These are phyloP conservation scores for Lodderomyces margitis DNA, from an alignment of 1,139 yeast genomes.

Conservation along the genomic window DNA sequence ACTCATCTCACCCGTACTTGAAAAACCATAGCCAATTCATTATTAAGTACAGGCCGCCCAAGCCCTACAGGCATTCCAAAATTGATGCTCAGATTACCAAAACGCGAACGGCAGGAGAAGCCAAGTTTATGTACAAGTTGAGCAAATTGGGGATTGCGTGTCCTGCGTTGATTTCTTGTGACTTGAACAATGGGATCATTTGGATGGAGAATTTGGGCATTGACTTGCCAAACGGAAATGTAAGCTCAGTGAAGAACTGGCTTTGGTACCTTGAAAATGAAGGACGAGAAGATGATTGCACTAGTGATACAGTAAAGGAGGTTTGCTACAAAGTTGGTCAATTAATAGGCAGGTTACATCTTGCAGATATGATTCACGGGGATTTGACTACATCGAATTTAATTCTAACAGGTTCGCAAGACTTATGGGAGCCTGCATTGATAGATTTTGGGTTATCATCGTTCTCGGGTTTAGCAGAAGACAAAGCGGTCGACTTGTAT, in stretches of 20 bases:
- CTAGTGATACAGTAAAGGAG: constrained; percentile 34
- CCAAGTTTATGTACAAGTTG: constrained; percentile 68
- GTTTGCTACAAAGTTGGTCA: constrained; percentile 59
- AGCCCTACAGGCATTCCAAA: constrained; percentile 82
- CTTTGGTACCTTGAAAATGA: constrained; percentile 57
- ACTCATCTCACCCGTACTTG: constrained; percentile 35
- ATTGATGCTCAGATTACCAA: constrained; percentile 76
- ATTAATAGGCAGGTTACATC: constrained; percentile 70
- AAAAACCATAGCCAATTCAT: constrained; percentile 43
- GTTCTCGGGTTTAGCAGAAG: constrained; percentile 77
- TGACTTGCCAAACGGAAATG: constrained; percentile 43
- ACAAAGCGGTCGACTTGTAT: constrained; percentile 93
- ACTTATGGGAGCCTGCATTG: constrained; percentile 46
- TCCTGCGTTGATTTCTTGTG: constrained; percentile 71
- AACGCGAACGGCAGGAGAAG: constrained; percentile 81
- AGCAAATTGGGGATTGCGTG: constrained; percentile 55
- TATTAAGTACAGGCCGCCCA: constrained; percentile 84
- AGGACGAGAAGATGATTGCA: constrained; percentile 21
- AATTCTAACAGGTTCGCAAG: constrained; percentile 41
- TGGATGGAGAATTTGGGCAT: constrained; percentile 85
- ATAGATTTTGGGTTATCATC: constrained; percentile 92
- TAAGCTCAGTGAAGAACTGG: constrained; percentile 67
- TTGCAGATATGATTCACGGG: constrained; percentile 84
- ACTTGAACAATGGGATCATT: constrained; percentile 73
- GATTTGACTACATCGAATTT: constrained; percentile 92